Base-by-base conservation (phyloP, 1,139 yeast genomes). In the Nadsonia starkeyi-henricii region DNA sequence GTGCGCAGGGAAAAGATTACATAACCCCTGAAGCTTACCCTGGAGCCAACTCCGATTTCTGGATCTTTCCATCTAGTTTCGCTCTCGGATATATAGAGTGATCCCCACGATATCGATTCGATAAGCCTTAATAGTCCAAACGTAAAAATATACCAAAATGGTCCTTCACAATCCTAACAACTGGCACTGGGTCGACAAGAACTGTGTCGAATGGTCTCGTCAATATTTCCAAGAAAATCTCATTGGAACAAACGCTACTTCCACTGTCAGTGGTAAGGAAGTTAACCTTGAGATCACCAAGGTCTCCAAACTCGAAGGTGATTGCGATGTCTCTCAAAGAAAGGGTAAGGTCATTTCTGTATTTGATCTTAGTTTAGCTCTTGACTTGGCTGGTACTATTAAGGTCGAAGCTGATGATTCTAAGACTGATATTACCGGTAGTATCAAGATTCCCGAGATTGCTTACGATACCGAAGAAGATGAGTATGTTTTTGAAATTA, bases 151-250 rank as follows among this genome's bases (percentile, higher is more conserved):
- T 15, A 33, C 17, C 15, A 15, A 33, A 49, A 80, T 80, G 86
- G 86, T 78, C 47, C 78, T 81, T 44, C 79, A 79, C 61, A 81
- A 81, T 68, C 86, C 86, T 44, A 80, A 81, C 64, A 81, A 81
- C 65, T 81, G 86, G 98, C 98, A 91, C 73, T 91, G 98, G 98
- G 97, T 91, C 54, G 96, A 91, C 68, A 91, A 91, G 67, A 91
- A 91, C 73, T 91, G 98, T 68, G 75, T 89, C 52, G 80, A 77
- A 54, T 91, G 98, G 98, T 74, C 96, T 15, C 78, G 79, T 53
- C 74, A 75, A 45, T 91, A 89, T 65, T 85, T 91, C 63, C 65
- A 69, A 45, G 74, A 76, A 45, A 74, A 77, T 48, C 68, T 88
- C 43, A 69, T 70, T 12, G 81, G 81, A 1, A 55, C 78, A 44